Conservation (phyloP, 2,329 filamentous ascomycete species). For the Nakataea oryzae region DNA sequence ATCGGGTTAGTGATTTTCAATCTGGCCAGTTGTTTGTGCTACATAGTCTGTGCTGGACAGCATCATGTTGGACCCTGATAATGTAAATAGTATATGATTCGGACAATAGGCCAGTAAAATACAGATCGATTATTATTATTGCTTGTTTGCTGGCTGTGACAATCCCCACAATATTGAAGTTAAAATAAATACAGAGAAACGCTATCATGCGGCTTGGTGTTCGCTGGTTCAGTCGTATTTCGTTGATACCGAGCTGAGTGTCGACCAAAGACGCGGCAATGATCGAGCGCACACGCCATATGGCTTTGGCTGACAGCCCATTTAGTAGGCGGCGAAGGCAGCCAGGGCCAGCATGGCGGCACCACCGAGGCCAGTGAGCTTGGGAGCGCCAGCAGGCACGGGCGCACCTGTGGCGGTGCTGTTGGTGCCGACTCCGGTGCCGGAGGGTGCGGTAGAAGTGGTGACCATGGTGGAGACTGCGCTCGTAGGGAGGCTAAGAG, state of each 20-base stretch:
- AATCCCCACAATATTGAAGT: not conserved
- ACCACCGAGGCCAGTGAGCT: conserved; percentile 6
- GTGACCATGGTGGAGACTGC: conserved; percentile 1
- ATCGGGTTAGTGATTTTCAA: no score
- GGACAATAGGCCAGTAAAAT: not conserved
- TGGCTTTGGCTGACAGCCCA: not conserved
- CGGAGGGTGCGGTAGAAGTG: not conserved
- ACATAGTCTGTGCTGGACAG: not conserved
- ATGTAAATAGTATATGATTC: not conserved
- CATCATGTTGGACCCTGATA: not conserved
- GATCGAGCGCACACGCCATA: not conserved
- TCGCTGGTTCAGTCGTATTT: no score
- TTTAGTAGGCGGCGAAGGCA: conserved; percentile 9
- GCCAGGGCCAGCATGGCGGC: conserved; percentile 11
- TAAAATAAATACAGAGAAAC: not conserved
- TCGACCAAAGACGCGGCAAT: no score
- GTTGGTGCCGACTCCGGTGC: conserved; percentile 8
- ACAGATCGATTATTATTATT: not conserved
- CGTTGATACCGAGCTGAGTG: no score
- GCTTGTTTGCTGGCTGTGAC: not conserved
- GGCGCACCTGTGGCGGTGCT: not conserved
- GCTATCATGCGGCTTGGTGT: no score
- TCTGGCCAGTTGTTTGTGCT: not conserved
- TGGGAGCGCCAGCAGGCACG: not conserved
- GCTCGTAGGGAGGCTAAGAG: conserved; percentile 1